Evolutionary conservation across 352 stramenopile genomes (phyloP).

Genomic region (Pythium rhizo-oryzae): DNA sequence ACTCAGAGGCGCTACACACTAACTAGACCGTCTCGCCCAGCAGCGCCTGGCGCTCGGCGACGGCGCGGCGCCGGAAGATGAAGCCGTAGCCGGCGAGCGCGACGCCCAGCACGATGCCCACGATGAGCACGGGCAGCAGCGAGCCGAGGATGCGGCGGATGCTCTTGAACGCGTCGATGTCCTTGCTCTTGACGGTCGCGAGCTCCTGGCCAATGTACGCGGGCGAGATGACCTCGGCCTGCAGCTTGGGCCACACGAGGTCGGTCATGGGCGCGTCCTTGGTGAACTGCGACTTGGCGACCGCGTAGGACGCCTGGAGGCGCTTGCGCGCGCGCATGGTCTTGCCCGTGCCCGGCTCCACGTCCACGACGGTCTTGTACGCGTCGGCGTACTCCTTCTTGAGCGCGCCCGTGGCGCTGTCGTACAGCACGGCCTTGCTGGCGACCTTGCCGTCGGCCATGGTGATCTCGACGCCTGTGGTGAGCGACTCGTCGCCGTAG

Average conservation of each 20-base stretch:
- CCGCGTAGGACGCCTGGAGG: slow-evolving; percentile 55
- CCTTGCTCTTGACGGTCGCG: slow-evolving; percentile 45
- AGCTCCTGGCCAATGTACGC: slow-evolving; percentile 65
- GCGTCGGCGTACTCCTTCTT: slow-evolving; percentile 43
- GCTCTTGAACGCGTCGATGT: slow-evolving; percentile 48
- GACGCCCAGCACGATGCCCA: slow-evolving; percentile 51
- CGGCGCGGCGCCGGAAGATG: slow-evolving; percentile 42
- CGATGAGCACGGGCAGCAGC: slow-evolving; percentile 63
- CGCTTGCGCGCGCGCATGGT: slow-evolving; percentile 71
- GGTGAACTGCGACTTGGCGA: slow-evolving; percentile 47
- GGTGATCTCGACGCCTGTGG: slow-evolving; percentile 56
- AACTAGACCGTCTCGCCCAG: slow-evolving; percentile 5
- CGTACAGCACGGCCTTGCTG: slow-evolving; percentile 49
- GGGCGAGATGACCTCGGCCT: slow-evolving; percentile 59
- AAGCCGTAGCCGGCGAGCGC: slow-evolving; percentile 42
- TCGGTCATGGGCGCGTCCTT: slow-evolving; percentile 56
- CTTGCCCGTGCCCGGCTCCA: slow-evolving; percentile 72
- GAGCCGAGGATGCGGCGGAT: slow-evolving; percentile 47
- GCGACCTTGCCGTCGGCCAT: slow-evolving; percentile 47
- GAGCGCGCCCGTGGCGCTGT: slow-evolving; percentile 39
- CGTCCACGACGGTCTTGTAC: slow-evolving; percentile 66
- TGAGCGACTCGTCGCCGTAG: slow-evolving; percentile 52
- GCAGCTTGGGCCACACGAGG: slow-evolving; percentile 54
- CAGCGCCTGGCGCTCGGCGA: slow-evolving; percentile 8
- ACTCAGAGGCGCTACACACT: too few relatives aligned